phyloP scores from a whole-genome alignment of 371 early-diverging fungal genomes.

The Rhizopus delemar region DNA sequence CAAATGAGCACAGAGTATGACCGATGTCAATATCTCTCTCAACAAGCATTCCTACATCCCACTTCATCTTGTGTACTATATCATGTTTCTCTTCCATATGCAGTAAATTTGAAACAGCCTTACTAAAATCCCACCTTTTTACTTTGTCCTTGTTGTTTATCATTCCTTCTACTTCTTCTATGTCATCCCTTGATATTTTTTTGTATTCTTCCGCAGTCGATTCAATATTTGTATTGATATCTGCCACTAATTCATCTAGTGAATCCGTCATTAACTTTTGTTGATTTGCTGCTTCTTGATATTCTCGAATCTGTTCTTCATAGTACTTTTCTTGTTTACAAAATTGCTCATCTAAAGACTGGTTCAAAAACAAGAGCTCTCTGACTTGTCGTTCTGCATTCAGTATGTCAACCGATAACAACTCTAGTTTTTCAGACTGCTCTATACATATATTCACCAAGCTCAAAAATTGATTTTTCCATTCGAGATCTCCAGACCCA shows the following conservation, averaged over 20 bases:
- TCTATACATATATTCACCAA: conserved; percentile 30
- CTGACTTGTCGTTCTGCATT: conserved; percentile 29
- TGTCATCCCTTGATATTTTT: background rate
- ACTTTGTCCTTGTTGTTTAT: too few relatives aligned
- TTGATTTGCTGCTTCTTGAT: conserved; percentile 24
- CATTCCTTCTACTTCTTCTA: conserved; percentile 14
- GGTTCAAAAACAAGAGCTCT: conserved; percentile 23
- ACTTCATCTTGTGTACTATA: conserved; percentile 41
- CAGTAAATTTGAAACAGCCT: conserved; percentile 32
- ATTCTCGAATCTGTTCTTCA: conserved; percentile 27
- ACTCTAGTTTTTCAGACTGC: conserved; percentile 35
- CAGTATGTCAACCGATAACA: conserved; percentile 30
- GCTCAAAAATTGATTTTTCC: conserved; percentile 30
- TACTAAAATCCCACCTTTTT: conserved; percentile 35
- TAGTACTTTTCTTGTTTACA: conserved; percentile 31
- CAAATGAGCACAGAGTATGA: conserved; percentile 38
- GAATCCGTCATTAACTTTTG: conserved; percentile 33
- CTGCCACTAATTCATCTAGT: conserved; percentile 26
- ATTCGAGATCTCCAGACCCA: conserved; percentile 11
- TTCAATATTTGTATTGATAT: conserved; percentile 26
- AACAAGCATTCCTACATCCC: conserved; percentile 50
- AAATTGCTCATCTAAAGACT: conserved; percentile 26
- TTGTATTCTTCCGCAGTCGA: conserved; percentile 2
- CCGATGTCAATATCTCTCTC: conserved; percentile 50
- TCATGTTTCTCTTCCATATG: conserved; percentile 40